Evolutionary conservation across 192 early-diverging fungal genomes (phyloP), one percentile per base, ranked within the genome.

Genomic region (Coemansia guatemalensis): DNA sequence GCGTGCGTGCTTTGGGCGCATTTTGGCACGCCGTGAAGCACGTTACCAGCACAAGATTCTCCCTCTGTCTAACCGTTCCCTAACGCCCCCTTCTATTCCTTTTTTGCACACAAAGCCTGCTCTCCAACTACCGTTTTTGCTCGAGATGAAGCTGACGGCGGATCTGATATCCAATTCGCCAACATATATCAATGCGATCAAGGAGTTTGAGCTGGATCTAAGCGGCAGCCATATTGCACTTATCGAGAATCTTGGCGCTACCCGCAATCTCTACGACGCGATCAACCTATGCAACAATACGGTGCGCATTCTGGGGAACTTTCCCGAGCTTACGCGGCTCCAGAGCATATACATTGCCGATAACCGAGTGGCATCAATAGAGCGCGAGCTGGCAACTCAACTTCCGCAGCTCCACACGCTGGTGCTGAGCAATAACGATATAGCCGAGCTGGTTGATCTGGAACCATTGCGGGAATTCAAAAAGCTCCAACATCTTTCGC

Each of bases 281-380:
- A 81, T 99, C 47, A 93, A 99, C 75, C 78, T 99, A 30, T 92
- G 93, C 58, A 86, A 94, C 73, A 99, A 99, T 75, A 93, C 93
- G 27, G 80, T 99, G 32, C 84, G 90, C 21, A 66, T 84, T 6
- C 78, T 99, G 4, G 89, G 88, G 49, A 93, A 95, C 74, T 97
- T 99, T 59, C 97, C 97, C 7, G 76, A 72, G 9, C 85, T 98
- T 61, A 35, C 65, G 1, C 88, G 95, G 17, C 85, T 99, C 22
- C 84, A 83, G 41, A 74, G 82, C 26, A 74, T 99, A 29, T 82
- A 96, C 32, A 70, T 91, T 17, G 85, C 89, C 44, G 93, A 95
- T 81, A 99, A 99, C 85, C 88, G 96, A 30, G 90, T 99, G 53
- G 78, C 83, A 5, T 81, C 84, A 25, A 90, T 99, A 39, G 93